Percentiles rank a stretch among this genome's conserved stretches.
Evolutionary conservation across 768 basidiomycete genomes (phyloP).

Genomic region (Pleurotus giganteus): DNA sequence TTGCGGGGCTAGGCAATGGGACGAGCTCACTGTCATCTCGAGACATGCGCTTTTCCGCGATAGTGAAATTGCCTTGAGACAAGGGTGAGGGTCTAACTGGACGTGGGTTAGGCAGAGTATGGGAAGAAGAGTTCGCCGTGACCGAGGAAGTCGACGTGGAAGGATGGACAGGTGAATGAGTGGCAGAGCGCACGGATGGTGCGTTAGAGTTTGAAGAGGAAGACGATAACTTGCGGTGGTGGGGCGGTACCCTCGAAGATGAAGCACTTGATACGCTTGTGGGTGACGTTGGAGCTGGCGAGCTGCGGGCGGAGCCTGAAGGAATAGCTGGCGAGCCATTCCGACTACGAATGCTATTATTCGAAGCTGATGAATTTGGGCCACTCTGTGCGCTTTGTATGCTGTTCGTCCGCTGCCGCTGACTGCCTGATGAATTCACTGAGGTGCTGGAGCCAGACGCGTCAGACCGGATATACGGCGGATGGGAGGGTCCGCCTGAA

Average conservation of each 20-base stretch:
- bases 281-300: constrained; percentile 18
- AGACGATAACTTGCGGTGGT: constrained; percentile 42
- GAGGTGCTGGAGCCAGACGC: constrained; percentile 80
- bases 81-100: constrained; percentile 63
- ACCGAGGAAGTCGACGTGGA: constrained; percentile 30
- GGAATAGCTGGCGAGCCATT: constrained; percentile 29
- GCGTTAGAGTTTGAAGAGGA: constrained; percentile 48
- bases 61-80: constrained; percentile 62
- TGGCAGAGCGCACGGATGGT: constrained; percentile 29
- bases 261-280: constrained; percentile 10
- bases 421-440: constrained; percentile 61
- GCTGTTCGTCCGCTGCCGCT: constrained; percentile 69
- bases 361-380: constrained; percentile 30
- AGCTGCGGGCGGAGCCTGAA: constrained; percentile 24
- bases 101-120: constrained; percentile 31
- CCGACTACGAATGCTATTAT: constrained; percentile 34
- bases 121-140: constrained; percentile 23
- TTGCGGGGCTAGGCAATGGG: constrained; percentile 41
- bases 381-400: constrained; percentile 58
- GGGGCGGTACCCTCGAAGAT: constrained; percentile 28
- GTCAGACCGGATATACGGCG: constrained; percentile 77
- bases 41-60: constrained; percentile 74
- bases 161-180: constrained; percentile 30
- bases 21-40: constrained; percentile 72
- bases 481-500: constrained; percentile 50